Evolutionary conservation across 257 asterid species (phyloP).

Genomic region (Nemophila menziesii): DNA sequence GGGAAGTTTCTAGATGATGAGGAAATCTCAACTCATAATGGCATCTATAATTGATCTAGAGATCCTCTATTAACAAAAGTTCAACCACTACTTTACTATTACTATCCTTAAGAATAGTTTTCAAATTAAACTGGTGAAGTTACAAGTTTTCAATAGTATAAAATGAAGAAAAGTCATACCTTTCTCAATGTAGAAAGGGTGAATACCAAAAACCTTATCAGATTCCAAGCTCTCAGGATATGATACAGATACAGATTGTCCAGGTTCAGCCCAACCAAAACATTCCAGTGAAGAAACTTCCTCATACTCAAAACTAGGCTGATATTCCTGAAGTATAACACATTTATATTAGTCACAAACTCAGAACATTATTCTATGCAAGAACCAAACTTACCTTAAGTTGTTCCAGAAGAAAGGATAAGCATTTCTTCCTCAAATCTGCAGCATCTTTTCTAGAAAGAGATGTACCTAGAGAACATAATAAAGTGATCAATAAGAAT

Average conservation of each 20-base stretch:
- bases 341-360: not conserved
- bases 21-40: not conserved
- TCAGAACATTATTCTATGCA: not conserved
- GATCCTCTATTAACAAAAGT: not conserved
- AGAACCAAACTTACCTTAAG: constrained; percentile 41
- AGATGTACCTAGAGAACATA: constrained; percentile 50
- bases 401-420: constrained; percentile 52
- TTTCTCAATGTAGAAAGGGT: constrained; percentile 82
- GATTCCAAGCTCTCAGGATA: constrained; percentile 42
- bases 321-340: constrained; percentile 32
- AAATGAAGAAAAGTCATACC: constrained; percentile 43
- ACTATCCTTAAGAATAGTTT: not conserved
- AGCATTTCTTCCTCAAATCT: constrained; percentile 50
- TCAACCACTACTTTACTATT: too few species aligned
- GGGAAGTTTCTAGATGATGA: too few species aligned
- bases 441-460: constrained; percentile 72
- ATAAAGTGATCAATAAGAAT: constrained; percentile 7
- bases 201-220: constrained; percentile 62
- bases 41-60: not conserved
- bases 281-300: constrained; percentile 33
- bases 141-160: not conserved
- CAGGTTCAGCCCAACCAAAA: constrained; percentile 65
- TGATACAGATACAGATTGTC: constrained; percentile 20
- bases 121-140: too few species aligned
- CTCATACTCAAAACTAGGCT: constrained; percentile 28